Evolutionary conservation across 179 eudicot species (phyloP).

Genomic region (Corrigiola litoralis): DNA sequence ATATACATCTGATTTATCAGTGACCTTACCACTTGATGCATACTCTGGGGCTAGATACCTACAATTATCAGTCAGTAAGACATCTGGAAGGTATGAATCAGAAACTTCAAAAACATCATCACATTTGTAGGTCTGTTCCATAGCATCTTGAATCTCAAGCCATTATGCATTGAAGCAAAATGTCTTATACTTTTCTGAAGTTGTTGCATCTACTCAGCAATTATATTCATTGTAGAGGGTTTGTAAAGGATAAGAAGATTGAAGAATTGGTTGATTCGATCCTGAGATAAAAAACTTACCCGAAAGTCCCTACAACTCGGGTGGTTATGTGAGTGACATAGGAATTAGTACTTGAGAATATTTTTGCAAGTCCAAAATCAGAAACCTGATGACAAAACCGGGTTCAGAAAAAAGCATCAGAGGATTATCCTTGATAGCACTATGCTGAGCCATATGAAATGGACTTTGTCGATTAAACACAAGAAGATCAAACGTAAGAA

Average conservation of each 20-base stretch:
- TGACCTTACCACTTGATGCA: constrained; percentile 48
- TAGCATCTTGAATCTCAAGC: background rate
- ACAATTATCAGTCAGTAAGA: background rate
- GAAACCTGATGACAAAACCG: constrained; percentile 29
- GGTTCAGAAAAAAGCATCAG: background rate
- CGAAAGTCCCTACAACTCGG: constrained; percentile 47
- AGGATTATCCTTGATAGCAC: background rate
- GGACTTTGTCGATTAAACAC: background rate
- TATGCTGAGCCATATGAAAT: background rate
- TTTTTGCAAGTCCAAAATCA: constrained; percentile 49
- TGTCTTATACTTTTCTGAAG: too few relatives aligned
- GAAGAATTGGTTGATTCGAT: background rate
- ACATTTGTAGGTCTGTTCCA: background rate
- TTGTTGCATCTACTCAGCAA: too few relatives aligned
- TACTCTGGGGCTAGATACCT: constrained; percentile 54
- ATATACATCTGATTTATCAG: constrained; percentile 49
- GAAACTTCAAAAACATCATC: background rate
- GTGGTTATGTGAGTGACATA: constrained; percentile 38
- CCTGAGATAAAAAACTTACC: constrained; percentile 25
- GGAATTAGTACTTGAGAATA: constrained; percentile 27
- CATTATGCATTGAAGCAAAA: too few relatives aligned
- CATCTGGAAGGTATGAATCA: background rate
- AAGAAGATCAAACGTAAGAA: background rate
- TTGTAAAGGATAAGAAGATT: background rate
- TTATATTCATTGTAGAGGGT: too few relatives aligned